Evolutionary conservation across 2,329 filamentous ascomycete genomes (phyloP).

Genomic region (Aspergillus fumigatiaffinis): DNA sequence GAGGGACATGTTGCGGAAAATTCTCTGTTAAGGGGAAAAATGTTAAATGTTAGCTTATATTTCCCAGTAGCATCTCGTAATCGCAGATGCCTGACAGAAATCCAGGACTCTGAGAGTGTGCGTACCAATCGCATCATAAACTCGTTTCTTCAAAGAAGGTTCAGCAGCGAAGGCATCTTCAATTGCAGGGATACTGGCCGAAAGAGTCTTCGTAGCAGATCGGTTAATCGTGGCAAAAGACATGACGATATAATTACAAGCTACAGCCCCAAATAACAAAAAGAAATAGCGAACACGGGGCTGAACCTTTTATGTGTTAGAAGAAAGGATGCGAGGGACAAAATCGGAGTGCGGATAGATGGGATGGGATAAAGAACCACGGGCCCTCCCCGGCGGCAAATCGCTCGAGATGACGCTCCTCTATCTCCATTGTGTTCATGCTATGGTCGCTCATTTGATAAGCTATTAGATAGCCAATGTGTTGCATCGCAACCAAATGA

Average conservation of each 20-base stretch:
- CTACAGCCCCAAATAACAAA: conserved; percentile 15
- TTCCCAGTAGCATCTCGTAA: background rate
- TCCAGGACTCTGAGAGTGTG: conserved; percentile 4
- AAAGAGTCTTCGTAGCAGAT: conserved; percentile 11
- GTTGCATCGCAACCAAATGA: background rate
- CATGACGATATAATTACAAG: conserved; percentile 23
- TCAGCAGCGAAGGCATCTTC: conserved; percentile 41
- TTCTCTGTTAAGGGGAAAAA: conserved; percentile 21
- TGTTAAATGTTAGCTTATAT: conserved; percentile 1
- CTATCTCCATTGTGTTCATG: background rate
- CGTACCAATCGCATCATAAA: conserved; percentile 44
- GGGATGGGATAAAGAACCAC: conserved; percentile 12
- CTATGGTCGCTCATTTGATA: background rate
- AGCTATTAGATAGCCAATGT: background rate
- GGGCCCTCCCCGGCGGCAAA: conserved; percentile 19
- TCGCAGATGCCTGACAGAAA: background rate
- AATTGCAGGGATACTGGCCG: conserved; percentile 28
- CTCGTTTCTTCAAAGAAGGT: conserved; percentile 36
- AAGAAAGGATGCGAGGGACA: conserved; percentile 1
- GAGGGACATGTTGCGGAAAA: conserved; percentile 35
- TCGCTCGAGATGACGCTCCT: background rate
- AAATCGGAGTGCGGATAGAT: conserved; percentile 5
- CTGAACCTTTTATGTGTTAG: background rate
- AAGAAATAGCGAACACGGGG: conserved; percentile 10
- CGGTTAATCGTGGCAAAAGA: conserved; percentile 36